Evolutionary conservation across 768 basidiomycete genomes (phyloP).

Genomic region (Boletus edulis): DNA sequence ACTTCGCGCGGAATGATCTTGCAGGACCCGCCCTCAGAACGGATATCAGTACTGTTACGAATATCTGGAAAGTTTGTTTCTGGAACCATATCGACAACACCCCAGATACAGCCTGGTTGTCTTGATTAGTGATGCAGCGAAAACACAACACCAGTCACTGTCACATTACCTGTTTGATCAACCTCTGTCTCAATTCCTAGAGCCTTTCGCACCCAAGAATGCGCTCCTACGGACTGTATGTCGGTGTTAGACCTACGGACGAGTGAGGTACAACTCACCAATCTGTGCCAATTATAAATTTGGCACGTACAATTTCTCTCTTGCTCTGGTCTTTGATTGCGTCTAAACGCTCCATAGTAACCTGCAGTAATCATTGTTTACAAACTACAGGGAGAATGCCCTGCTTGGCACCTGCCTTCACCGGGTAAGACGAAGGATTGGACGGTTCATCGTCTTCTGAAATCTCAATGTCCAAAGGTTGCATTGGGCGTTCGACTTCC

Average conservation of each 20-base stretch:
- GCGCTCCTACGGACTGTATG: constrained; percentile 32
- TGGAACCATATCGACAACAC: constrained; percentile 69
- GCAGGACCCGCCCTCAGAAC: constrained; percentile 63
- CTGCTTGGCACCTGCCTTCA: constrained; percentile 19
- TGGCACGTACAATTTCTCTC: constrained; percentile 35
- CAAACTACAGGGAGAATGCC: not conserved
- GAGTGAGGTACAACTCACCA: constrained; percentile 14
- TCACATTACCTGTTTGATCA: constrained; percentile 39
- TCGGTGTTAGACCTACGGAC: not conserved
- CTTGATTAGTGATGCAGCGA: not conserved
- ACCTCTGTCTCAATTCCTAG: constrained; percentile 46
- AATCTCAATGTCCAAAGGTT: constrained; percentile 30
- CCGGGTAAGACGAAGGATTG: constrained; percentile 24
- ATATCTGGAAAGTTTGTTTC: constrained; percentile 77
- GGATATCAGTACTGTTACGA: constrained; percentile 58
- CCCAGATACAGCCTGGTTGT: constrained; percentile 69
- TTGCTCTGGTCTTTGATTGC: constrained; percentile 24
- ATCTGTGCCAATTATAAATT: constrained; percentile 36
- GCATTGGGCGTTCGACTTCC: constrained; percentile 35
- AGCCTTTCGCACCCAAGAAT: constrained; percentile 45
- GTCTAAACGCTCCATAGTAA: constrained; percentile 19
- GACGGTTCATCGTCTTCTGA: constrained; percentile 39
- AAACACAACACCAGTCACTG: not conserved
- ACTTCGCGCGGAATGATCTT: constrained; percentile 73
- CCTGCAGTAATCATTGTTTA: constrained; percentile 9